phyloP scores from a whole-genome alignment of 2,329 filamentous ascomycete species.

The Talaromyces sp. region DNA sequence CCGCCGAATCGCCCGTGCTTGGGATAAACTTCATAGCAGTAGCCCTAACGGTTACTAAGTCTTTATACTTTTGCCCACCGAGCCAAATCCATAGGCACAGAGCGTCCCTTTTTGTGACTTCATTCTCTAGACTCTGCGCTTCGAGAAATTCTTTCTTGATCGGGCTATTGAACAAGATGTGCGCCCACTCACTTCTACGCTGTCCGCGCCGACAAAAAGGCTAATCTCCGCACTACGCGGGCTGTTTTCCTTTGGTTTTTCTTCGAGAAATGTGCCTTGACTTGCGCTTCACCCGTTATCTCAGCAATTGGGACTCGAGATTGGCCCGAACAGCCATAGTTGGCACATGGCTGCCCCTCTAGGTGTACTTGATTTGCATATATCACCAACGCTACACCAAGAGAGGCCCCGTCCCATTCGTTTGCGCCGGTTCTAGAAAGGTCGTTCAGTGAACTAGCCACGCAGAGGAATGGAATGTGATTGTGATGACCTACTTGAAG shows the following conservation, averaged over 20 bases:
- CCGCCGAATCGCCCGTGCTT: slow-evolving; percentile 20
- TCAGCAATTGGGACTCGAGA: slow-evolving; percentile 1
- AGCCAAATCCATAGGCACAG: slow-evolving; percentile 16
- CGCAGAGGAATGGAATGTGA: slow-evolving; percentile 1
- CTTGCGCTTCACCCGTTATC: slow-evolving; percentile 1
- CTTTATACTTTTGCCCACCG: background rate
- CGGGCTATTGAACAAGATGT: slow-evolving; percentile 2
- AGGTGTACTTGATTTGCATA: slow-evolving; percentile 14
- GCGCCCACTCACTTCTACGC: slow-evolving; percentile 11
- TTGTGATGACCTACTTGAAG: background rate
- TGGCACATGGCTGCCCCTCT: slow-evolving; percentile 12
- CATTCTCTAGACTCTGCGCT: slow-evolving; percentile 12
- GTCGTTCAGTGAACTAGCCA: background rate
- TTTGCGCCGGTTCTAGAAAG: slow-evolving; percentile 4
- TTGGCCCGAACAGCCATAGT: slow-evolving; percentile 7
- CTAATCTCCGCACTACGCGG: slow-evolving; percentile 12
- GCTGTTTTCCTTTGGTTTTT: background rate
- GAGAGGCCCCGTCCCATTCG: slow-evolving; percentile 14
- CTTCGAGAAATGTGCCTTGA: slow-evolving; percentile 10
- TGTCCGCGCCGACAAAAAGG: slow-evolving; percentile 14
- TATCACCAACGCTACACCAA: slow-evolving; percentile 17
- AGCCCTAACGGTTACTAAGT: slow-evolving; percentile 15
- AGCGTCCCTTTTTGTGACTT: slow-evolving; percentile 12
- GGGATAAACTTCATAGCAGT: slow-evolving; percentile 11
- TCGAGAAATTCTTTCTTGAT: background rate